These are phyloP conservation scores for Camelina sativa DNA, from an alignment of 345 rosid species.

Conservation along the genomic window DNA sequence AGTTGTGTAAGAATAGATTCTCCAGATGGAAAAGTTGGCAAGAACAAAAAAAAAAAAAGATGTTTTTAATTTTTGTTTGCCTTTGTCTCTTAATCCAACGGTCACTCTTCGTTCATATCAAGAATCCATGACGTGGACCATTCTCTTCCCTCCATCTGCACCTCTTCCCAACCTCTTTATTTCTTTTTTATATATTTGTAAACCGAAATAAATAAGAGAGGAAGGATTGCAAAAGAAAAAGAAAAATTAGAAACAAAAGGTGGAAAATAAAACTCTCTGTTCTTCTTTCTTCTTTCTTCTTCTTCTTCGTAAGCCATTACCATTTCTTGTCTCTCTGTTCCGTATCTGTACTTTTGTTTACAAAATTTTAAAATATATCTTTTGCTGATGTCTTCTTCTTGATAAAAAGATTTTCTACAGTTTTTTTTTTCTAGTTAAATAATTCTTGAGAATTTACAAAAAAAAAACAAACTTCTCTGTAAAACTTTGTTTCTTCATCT, in stretches of 20 bases:
- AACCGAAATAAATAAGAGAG: slow-evolving; percentile 10
- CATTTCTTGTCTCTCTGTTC: slow-evolving; percentile 32
- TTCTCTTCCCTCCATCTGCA: slow-evolving; percentile 13
- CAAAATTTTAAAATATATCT: slow-evolving; percentile 4
- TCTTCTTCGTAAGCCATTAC: slow-evolving; percentile 39
- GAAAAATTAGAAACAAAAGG: background rate
- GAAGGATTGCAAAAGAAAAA: background rate
- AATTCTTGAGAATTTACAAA: background rate
- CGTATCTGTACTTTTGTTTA: slow-evolving; percentile 34
- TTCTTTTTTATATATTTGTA: slow-evolving; percentile 4
- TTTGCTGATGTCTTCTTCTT: slow-evolving; percentile 16
- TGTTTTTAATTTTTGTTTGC: background rate
- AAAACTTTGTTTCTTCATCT: background rate
- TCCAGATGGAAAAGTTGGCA: slow-evolving; percentile 42
- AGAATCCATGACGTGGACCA: slow-evolving; percentile 38
- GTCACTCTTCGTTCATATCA: background rate
- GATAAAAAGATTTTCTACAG: background rate
- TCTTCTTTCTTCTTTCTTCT: slow-evolving; percentile 41
- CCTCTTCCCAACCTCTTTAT: slow-evolving; percentile 26
- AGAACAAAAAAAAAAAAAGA: slow-evolving; percentile 3
- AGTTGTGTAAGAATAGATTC: slow-evolving; percentile 48
- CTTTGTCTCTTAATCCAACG: slow-evolving; percentile 33
- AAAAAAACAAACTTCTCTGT: background rate
- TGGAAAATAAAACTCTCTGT: slow-evolving; percentile 19
- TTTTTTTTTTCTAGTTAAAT: background rate